These are phyloP conservation scores for Proliferodiscus dingleyae DNA, from an alignment of 2,329 filamentous ascomycete genomes.

Conservation along the genomic window DNA sequence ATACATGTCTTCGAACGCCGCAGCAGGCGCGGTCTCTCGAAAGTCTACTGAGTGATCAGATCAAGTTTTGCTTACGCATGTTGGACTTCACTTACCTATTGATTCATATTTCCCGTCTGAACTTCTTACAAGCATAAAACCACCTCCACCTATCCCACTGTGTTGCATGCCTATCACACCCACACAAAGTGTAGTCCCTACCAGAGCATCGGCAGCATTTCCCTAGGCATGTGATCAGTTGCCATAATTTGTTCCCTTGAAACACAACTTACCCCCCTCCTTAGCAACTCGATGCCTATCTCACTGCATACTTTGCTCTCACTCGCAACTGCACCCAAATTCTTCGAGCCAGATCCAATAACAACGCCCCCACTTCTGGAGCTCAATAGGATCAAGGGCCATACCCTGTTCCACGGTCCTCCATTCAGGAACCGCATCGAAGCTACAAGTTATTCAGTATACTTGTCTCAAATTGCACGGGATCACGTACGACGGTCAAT, in stretches of 20 bases:
- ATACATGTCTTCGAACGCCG: constrained; percentile 82
- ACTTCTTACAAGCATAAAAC: constrained; percentile 78
- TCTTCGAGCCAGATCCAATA: neutral
- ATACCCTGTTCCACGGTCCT: neutral
- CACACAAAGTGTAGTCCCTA: constrained; percentile 70
- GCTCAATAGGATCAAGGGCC: neutral
- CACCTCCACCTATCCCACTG: constrained; percentile 81
- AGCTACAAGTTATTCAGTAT: too few species aligned
- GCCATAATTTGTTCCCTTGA: neutral
- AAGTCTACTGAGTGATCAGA: constrained; percentile 54
- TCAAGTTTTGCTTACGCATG: neutral
- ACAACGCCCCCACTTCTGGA: neutral
- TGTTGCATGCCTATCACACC: constrained; percentile 73
- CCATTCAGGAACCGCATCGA: too few species aligned
- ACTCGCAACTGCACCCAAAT: constrained; percentile 45
- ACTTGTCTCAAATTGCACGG: too few species aligned
- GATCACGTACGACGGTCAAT: too few species aligned
- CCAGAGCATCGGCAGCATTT: constrained; percentile 71
- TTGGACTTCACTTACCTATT: constrained; percentile 41
- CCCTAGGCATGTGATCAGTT: constrained; percentile 38
- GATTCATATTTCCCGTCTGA: constrained; percentile 73
- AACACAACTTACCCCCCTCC: constrained; percentile 37
- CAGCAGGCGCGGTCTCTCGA: constrained; percentile 78
- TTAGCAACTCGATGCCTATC: constrained; percentile 46
- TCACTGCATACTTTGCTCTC: constrained; percentile 48